Percentiles rank a stretch among this genome's conserved stretches.
These are phyloP conservation scores for Niebla homalea DNA, from an alignment of 495 filamentous ascomycete genomes.

Conservation along the genomic window DNA sequence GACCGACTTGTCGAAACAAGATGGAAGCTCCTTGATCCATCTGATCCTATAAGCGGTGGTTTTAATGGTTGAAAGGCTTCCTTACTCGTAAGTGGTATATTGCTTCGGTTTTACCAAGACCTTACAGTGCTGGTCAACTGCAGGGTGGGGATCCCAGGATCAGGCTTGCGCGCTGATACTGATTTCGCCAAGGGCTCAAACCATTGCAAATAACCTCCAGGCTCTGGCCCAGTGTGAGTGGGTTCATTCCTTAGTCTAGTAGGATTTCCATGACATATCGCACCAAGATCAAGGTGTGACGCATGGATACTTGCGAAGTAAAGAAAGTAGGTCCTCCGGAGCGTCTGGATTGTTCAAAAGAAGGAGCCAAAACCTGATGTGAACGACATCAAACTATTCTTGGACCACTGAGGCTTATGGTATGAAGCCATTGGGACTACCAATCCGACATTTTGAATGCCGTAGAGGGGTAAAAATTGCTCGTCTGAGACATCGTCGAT, in stretches of 20 bases:
- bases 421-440: neutral
- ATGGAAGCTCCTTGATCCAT: neutral
- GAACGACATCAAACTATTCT: neutral
- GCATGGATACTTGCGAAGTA: neutral
- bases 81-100: neutral
- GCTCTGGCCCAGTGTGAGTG: neutral
- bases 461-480: neutral
- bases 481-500: neutral
- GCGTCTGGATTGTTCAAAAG: neutral
- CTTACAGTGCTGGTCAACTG: neutral
- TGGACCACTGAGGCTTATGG: neutral
- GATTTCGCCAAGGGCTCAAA: neutral
- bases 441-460: neutral
- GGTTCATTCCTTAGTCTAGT: no score
- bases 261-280: no score
- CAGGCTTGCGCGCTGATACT: neutral
- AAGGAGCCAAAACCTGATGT: neutral
- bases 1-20: neutral
- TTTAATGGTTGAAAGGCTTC: no score
- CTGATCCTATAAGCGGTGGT: neutral
- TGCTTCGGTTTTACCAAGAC: neutral
- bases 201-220: neutral
- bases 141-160: neutral
- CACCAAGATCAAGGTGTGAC: no score
- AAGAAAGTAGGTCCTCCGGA: neutral